Base-by-base conservation (phyloP, 2,329 filamentous ascomycete genomes). In the Penicillium sp. region DNA sequence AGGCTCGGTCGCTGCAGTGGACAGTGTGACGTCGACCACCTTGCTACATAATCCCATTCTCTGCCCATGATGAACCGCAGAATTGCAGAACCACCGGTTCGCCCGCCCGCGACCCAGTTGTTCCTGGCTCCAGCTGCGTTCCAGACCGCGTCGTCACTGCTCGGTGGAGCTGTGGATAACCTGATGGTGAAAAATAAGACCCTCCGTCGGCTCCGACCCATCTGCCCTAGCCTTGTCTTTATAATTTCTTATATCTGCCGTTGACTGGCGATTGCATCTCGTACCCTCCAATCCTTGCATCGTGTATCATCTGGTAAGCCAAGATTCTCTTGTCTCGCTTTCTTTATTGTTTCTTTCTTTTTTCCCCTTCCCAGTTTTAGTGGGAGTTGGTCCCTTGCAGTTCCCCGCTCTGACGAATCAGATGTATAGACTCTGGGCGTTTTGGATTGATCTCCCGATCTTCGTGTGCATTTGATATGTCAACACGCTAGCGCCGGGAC, bases 261-360 rank as follows among this genome's bases (percentile, higher is more conserved):
- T 52, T n/a, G 46, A 43, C 10, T 36, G 28, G 36, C 24, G 19
- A 24, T 42, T 49, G 44, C 13, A 14, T 43, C 34, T 48, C 51
- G 54, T 61, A 54, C 59, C 54, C n/a, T 60, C 52, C 45, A 52
- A 54, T 59, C 59, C 56, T 60, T 59, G 54, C 59, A 54, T 59
- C 52, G 48, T 54, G 40, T 44, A 40, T 59, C 40, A 55, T 48
- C 21, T 44, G 37, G 43, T 59, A 51, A 49, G 47, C 34, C 26
- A 46, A 45, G 23, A 33, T 13, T 31, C 28, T 45, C 34, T 7
- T 21, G 33, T 44, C 24, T 18, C 26, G n/a, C 40, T 21, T 44
- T 24, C 2, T 24, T 11, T 23, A 2, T 10, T 39, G 18, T 9
- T 21, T 39, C 13, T 3, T 21, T 39, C 23, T 23, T 3, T 16